Percentiles rank a stretch among this genome's conserved stretches.
These are phyloP conservation scores for Fragilaria radians DNA, from an alignment of 108 stramenopile species.

Conservation along the genomic window DNA sequence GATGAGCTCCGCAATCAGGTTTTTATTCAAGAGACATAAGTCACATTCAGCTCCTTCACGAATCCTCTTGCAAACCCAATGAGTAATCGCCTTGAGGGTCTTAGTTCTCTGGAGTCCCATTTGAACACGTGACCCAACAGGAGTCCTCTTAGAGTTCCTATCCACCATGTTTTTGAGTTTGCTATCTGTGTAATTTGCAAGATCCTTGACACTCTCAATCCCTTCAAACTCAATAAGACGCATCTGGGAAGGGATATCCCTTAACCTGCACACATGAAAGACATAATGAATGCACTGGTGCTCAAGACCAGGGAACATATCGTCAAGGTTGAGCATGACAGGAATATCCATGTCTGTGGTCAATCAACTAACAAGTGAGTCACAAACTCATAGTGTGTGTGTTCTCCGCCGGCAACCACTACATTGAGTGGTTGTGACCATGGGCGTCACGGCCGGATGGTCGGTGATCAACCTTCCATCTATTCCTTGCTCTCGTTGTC, in stretches of 20 bases:
- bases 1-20: not conserved
- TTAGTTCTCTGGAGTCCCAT: not conserved
- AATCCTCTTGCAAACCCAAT: not conserved
- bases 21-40: not conserved
- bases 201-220: not conserved
- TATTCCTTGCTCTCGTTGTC: not conserved
- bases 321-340: not conserved
- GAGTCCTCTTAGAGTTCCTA: not conserved
- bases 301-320: slow-evolving; percentile 1
- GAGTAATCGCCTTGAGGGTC: not conserved
- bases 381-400: not conserved
- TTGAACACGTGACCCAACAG: not conserved
- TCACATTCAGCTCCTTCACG: not conserved
- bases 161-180: not conserved
- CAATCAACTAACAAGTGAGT: not conserved
- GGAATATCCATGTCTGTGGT: not conserved
- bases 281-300: not conserved
- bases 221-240: not conserved
- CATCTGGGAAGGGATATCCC: not conserved
- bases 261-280: not conserved
- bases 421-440: not conserved
- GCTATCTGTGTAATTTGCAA: not conserved
- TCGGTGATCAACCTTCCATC: not conserved
- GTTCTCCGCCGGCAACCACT: not conserved
- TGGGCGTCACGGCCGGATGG: not conserved